Evolutionary conservation across 805 yeast genomes (phyloP), one percentile per base, ranked within the genome.

Genomic region (Saccharomycopsis lassenensis): DNA sequence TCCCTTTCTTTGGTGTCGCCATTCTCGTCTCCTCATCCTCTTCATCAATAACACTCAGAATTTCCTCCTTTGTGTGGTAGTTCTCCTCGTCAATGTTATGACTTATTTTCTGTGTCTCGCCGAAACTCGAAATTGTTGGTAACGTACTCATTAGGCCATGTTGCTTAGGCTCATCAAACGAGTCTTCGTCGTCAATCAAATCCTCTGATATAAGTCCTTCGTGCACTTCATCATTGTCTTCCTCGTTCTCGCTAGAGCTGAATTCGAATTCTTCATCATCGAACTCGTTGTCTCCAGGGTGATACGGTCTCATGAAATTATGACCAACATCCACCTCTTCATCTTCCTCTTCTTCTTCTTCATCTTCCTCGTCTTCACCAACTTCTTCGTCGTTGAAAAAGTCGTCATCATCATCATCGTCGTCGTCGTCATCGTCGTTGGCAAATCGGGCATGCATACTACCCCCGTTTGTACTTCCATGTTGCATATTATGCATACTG

Each of bases 101-200:
- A n/a, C n/a, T n/a, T n/a, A n/a, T n/a, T n/a, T n/a, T n/a, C n/a
- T n/a, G n/a, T n/a, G n/a, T n/a, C n/a, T n/a, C 43, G 8, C 41
- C 46, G 17, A 42, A 32, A 23, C 43, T 42, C 4, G 46, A 42
- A 10, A 35, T 26, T 7, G 46, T 39, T 6, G 46, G 46, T 22
- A 42, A 34, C 10, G 46, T 39, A 20, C 46, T 42, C 46, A 42
- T 42, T 3, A 42, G 24, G 5, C 43, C 46, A 24, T 42, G 46
- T 29, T 42, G 46, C 24, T 36, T 39, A 7, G 46, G 46, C 27
- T 42, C 46, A 28, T 42, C 46, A 36, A 42, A 42, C n/a, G 40
- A 36, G 16, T 29, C 40, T 15, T 38, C 40, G 23, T 42, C 46
- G 4, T 29, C 36, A 20, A 29, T 17, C 32, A 29, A 29, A 6